These are phyloP conservation scores for Decorospora gaudefroyi DNA, from an alignment of 2,329 filamentous ascomycete genomes.

Conservation along the genomic window DNA sequence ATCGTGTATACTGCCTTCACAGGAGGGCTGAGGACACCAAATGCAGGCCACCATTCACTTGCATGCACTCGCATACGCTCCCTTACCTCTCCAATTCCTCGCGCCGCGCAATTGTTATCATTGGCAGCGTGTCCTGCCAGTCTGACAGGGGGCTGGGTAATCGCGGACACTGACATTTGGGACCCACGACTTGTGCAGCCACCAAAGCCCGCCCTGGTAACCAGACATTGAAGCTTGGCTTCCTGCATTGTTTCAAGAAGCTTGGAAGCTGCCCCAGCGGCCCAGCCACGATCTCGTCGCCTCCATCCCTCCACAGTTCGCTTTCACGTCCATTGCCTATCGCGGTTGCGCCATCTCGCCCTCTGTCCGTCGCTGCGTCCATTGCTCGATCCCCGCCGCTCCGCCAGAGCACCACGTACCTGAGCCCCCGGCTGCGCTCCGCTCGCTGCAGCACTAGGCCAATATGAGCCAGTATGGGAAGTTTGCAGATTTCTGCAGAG, in stretches of 20 bases:
- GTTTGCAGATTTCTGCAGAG: conserved; percentile 55
- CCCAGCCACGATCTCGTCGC: conserved; percentile 23
- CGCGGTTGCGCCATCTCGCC: conserved; percentile 14
- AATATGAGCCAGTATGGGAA: conserved; percentile 45
- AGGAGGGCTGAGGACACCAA: no score
- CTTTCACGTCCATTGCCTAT: conserved; percentile 13
- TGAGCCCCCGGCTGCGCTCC: conserved; percentile 34
- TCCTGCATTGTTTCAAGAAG: conserved; percentile 27
- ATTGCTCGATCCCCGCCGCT: conserved; percentile 15
- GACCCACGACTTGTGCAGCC: conserved; percentile 10
- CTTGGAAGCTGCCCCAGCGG: conserved; percentile 23
- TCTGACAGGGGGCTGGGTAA: conserved; percentile 8
- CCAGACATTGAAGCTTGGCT: conserved; percentile 21
- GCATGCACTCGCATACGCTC: conserved; percentile 7
- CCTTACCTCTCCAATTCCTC: conserved; percentile 6
- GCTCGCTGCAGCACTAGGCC: conserved; percentile 26
- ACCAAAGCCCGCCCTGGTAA: conserved; percentile 20
- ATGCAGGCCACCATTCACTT: no score
- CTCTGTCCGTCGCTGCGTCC: conserved; percentile 9
- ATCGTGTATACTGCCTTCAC: conserved; percentile 16
- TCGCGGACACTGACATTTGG: conserved; percentile 2
- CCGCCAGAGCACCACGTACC: conserved; percentile 19
- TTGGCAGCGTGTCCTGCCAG: no score
- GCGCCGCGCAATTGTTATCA: background rate
- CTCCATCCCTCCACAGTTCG: conserved; percentile 10